Conservation (phyloP, 2,329 filamentous ascomycete species). For the Diaporthe citri region DNA sequence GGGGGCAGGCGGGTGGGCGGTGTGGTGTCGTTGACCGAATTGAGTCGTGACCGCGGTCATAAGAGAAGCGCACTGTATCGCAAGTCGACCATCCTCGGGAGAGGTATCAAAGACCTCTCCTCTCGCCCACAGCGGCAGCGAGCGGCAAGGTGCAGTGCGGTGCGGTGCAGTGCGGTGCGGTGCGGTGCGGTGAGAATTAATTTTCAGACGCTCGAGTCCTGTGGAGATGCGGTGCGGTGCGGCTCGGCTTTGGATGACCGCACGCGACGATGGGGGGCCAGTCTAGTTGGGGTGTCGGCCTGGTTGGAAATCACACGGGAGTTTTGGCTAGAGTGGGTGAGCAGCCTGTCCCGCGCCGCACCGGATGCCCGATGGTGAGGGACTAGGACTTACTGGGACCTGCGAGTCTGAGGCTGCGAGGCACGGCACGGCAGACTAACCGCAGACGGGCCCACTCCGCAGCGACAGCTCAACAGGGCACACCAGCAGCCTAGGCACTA, state of each 20-base stretch:
- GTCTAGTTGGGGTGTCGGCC: constrained; percentile 21
- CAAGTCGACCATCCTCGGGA: constrained; percentile 35
- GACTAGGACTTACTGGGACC: neutral
- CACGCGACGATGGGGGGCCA: constrained; percentile 28
- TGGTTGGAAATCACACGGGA: constrained; percentile 14
- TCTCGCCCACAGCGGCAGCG: constrained; percentile 24
- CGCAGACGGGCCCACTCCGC: constrained; percentile 5
- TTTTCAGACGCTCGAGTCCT: neutral
- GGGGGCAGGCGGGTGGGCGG: constrained; percentile 15
- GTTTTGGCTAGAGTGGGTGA: constrained; percentile 10
- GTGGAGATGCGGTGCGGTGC: neutral
- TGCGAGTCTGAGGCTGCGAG: constrained; percentile 16
- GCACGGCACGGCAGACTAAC: constrained; percentile 20
- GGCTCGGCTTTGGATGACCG: constrained; percentile 23
- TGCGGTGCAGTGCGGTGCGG: neutral
- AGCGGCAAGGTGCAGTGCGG: constrained; percentile 1
- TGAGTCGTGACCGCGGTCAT: constrained; percentile 39
- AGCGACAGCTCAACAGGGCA: neutral
- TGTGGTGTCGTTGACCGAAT: constrained; percentile 30
- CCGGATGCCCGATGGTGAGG: constrained; percentile 11
- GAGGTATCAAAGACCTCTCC: constrained; percentile 23
- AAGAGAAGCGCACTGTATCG: constrained; percentile 30
- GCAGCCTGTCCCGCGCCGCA: constrained; percentile 29
- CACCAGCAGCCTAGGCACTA: neutral
- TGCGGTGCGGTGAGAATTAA: neutral